These are phyloP conservation scores for Paecilomyces niveus DNA, from an alignment of 2,329 filamentous ascomycete species.

Conservation along the genomic window DNA sequence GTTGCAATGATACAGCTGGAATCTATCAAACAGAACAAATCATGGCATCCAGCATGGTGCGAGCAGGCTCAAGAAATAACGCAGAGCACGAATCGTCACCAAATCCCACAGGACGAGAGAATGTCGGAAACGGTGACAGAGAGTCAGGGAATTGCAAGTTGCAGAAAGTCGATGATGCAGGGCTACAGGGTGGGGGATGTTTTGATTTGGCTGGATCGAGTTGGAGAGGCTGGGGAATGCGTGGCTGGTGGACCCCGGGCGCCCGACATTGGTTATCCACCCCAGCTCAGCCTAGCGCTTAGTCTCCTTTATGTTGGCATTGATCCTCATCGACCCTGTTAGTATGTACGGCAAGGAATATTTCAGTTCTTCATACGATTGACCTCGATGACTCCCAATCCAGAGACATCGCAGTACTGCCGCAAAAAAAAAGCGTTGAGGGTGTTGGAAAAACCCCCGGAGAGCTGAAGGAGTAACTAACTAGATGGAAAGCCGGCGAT, in stretches of 20 bases:
- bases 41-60: background rate
- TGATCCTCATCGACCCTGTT: background rate
- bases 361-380: too few relatives aligned
- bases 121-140: slow-evolving; percentile 1
- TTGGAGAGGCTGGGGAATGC: slow-evolving; percentile 8
- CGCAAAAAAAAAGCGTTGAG: background rate
- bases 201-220: slow-evolving; percentile 10
- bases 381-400: background rate
- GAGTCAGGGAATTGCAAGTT: background rate
- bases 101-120: background rate
- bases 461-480: background rate
- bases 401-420: background rate
- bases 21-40: background rate
- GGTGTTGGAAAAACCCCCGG: background rate
- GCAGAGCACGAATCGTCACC: background rate
- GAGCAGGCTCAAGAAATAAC: background rate
- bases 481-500: background rate
- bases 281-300: background rate
- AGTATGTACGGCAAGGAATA: background rate
- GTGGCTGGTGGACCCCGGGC: slow-evolving; percentile 1
- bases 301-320: background rate
- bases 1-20: background rate
- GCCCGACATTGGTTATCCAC: background rate
- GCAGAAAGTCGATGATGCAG: background rate
- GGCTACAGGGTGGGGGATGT: slow-evolving; percentile 4